Evolutionary conservation across 108 stramenopile species (phyloP).

Genomic region (Fragilaria crotonensis): DNA sequence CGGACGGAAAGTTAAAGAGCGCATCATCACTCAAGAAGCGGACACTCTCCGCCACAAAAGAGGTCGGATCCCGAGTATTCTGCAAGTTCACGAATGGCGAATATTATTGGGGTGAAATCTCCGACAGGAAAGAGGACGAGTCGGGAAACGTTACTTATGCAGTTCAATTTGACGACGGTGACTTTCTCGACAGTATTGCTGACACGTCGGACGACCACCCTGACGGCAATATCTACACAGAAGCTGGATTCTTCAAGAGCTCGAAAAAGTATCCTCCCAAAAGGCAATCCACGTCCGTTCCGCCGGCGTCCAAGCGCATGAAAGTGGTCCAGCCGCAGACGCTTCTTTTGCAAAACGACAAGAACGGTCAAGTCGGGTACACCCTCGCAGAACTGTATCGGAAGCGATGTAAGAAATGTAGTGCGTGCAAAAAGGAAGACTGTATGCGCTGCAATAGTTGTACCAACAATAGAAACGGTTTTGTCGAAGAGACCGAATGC

Average conservation of each 20-base stretch:
- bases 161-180: conserved; percentile 3
- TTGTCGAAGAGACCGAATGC: not conserved
- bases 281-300: not conserved
- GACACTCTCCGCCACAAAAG: not conserved
- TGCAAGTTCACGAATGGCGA: not conserved
- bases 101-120: conserved; percentile 3
- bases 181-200: not conserved
- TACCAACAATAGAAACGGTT: not conserved
- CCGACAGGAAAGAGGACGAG: not conserved
- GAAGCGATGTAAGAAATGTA: conserved; percentile 3
- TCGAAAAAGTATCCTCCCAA: not conserved
- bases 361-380: not conserved
- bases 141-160: not conserved
- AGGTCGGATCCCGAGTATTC: conserved; percentile 4
- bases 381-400: not conserved
- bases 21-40: not conserved
- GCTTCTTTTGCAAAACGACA: not conserved
- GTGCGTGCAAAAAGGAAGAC: not conserved
- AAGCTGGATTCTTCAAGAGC: not conserved
- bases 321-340: too few species aligned
- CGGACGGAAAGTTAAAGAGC: not conserved
- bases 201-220: not conserved
- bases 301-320: too few species aligned
- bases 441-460: not conserved
- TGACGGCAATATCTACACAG: not conserved